These are phyloP conservation scores for Pseudogymnoascus sp. DNA, from an alignment of 2,329 filamentous ascomycete species.

Conservation along the genomic window DNA sequence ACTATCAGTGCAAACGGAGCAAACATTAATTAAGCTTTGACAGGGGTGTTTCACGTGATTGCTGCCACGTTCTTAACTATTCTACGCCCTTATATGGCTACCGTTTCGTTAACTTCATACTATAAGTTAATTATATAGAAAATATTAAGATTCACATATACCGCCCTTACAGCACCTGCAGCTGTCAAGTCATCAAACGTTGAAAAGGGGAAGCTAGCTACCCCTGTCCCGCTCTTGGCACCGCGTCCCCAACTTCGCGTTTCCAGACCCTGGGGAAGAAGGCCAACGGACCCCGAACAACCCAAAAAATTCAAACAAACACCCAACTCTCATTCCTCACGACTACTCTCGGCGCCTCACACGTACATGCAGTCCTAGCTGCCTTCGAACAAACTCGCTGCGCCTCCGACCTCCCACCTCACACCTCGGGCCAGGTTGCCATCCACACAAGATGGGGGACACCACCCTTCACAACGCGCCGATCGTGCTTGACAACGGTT, in stretches of 20 bases:
- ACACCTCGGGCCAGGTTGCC: not conserved
- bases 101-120: not conserved
- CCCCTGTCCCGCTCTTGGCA: slow-evolving; percentile 10
- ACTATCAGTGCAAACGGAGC: slow-evolving; percentile 1
- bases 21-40: slow-evolving; percentile 7
- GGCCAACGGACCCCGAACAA: slow-evolving; percentile 1
- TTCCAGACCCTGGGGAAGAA: slow-evolving; percentile 3
- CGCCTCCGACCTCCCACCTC: not conserved
- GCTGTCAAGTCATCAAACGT: not conserved
- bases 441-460: slow-evolving; percentile 45
- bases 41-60: slow-evolving; percentile 5
- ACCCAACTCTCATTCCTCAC: not conserved
- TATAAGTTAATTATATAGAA: not conserved
- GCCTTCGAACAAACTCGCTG: not conserved
- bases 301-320: not conserved
- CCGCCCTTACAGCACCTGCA: not conserved
- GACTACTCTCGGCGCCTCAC: not conserved
- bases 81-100: not conserved
- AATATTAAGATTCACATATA: not conserved
- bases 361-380: not conserved
- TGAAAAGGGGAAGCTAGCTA: slow-evolving; percentile 9
- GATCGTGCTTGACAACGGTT: slow-evolving; percentile 98
- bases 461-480: slow-evolving; percentile 85
- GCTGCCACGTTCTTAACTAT: not conserved
- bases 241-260: slow-evolving; percentile 8